These are phyloP conservation scores for Colletotrichum liriopes DNA, from an alignment of 2,329 filamentous ascomycete genomes.

Conservation along the genomic window DNA sequence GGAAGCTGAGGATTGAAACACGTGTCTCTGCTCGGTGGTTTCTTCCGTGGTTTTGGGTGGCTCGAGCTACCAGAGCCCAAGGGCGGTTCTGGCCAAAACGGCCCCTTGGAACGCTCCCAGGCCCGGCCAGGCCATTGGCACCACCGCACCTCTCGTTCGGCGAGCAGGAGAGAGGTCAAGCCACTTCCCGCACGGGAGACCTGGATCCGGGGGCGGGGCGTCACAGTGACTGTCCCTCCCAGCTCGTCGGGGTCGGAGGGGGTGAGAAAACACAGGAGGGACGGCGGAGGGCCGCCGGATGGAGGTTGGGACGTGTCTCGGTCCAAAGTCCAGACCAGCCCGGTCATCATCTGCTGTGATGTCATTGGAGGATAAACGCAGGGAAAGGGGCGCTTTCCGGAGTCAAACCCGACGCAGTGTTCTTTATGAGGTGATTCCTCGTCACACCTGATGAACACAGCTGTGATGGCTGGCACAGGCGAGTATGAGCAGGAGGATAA, in stretches of 20 bases:
- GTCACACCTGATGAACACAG: background rate
- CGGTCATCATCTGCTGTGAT: background rate
- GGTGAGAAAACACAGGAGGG: background rate
- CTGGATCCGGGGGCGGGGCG: background rate
- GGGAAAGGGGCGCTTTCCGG: slow-evolving; percentile 1
- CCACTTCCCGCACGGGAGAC: background rate
- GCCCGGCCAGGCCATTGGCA: background rate
- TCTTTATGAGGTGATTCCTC: background rate
- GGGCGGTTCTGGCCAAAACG: slow-evolving; percentile 2
- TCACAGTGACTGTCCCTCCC: background rate
- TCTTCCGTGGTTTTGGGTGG: background rate
- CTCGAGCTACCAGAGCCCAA: background rate
- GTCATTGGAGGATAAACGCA: background rate
- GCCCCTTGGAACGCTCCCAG: background rate
- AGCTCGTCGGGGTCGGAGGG: slow-evolving; percentile 7
- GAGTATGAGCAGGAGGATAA: background rate
- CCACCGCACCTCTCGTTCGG: background rate
- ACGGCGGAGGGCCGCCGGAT: background rate
- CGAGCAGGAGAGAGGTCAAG: background rate
- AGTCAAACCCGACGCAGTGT: slow-evolving; percentile 1
- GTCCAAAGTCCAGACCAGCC: background rate
- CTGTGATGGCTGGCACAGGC: background rate
- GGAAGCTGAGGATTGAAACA: slow-evolving; percentile 23
- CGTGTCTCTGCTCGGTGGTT: slow-evolving; percentile 15
- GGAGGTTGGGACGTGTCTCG: slow-evolving; percentile 27